Evolutionary conservation across 768 basidiomycete species (phyloP), one percentile per base, ranked within the genome.

Genomic region (Naganishia onofrii): DNA sequence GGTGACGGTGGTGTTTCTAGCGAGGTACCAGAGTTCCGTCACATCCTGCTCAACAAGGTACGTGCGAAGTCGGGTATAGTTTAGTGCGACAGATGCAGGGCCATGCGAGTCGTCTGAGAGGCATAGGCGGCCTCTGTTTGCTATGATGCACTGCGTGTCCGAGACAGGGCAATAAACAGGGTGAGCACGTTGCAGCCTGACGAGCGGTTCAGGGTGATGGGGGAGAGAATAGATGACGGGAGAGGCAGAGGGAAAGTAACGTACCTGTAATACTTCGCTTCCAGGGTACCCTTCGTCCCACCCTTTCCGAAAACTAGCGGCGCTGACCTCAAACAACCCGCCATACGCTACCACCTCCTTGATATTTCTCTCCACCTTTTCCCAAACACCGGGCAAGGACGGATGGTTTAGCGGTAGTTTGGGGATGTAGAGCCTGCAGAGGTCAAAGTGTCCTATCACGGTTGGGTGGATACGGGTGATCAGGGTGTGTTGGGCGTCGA

Each of bases 101-200:
- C 92, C 93, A 76, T 99, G 96, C 65, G 93, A 94, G 82, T 98
- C 96, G 78, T 98, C 96, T 6, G 95, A 98, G 31, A 99, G 84
- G 23, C 89, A 86, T 72, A 96, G 87, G 28, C 87, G 86, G 2
- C 94, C 96, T 12, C 85, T 86, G 57, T 84, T 80, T 52, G 84
- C 77, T n/a, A 87, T 74, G 68, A 97, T 90, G 28, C 89, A 76
- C 95, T 97, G 77, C 36, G 17, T 32, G 34, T 23, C 44, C 23
- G 6, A 53, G 29, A 17, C 48, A 66, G 7, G 21, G n/a, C 17
- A 17, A n/a, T n/a, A n/a, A n/a, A 36, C 34, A 36, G 34, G 12
- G 34, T 36, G 6, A 36, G 34, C 34, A n/a, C n/a, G n/a, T n/a
- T n/a, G n/a, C n/a, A n/a, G n/a, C n/a, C n/a, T n/a, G n/a, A n/a